Evolutionary conservation across 805 yeast genomes (phyloP).

Genomic region (Cyberlindnera misumaiensis): DNA sequence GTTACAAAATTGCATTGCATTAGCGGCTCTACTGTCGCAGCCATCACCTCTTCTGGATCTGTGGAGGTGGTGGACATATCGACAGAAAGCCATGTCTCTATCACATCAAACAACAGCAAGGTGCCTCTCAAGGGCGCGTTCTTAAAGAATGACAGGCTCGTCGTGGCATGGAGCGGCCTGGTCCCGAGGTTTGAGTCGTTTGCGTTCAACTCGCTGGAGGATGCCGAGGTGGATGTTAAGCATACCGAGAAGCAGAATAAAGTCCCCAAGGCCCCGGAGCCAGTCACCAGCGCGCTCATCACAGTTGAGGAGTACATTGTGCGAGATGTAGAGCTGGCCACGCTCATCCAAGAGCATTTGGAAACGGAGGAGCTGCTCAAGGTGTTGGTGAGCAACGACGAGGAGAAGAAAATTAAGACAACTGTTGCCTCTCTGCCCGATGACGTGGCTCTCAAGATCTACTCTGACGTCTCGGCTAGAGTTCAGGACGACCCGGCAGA

Average conservation of each 20-base stretch:
- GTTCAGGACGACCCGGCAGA: conserved; percentile 40
- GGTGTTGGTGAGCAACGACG: conserved; percentile 22
- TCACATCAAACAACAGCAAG: conserved; percentile 18
- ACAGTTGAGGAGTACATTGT: conserved; percentile 22
- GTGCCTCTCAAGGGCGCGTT: conserved; percentile 24
- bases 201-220: conserved; percentile 15
- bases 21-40: conserved; percentile 8
- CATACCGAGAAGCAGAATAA: conserved; percentile 3
- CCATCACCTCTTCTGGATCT: conserved; percentile 26
- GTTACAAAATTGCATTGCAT: conserved; percentile 1
- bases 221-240: conserved; percentile 23
- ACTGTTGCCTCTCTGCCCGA: conserved; percentile 36
- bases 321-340: conserved; percentile 17
- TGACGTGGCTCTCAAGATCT: conserved; percentile 34
- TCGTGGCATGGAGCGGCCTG: conserved; percentile 32
- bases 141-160: conserved; percentile 11
- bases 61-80: conserved; percentile 18
- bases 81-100: neutral
- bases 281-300: conserved; percentile 22
- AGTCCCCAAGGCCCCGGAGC: conserved; percentile 17
- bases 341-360: conserved; percentile 8
- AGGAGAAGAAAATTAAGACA: conserved; percentile 33
- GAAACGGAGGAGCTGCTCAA: conserved; percentile 24
- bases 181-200: conserved; percentile 31
- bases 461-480: conserved; percentile 39